Percentiles rank a stretch among this genome's conserved stretches.
Evolutionary conservation across 2,329 filamentous ascomycete genomes (phyloP).

Genomic region (Colletotrichum sidae): DNA sequence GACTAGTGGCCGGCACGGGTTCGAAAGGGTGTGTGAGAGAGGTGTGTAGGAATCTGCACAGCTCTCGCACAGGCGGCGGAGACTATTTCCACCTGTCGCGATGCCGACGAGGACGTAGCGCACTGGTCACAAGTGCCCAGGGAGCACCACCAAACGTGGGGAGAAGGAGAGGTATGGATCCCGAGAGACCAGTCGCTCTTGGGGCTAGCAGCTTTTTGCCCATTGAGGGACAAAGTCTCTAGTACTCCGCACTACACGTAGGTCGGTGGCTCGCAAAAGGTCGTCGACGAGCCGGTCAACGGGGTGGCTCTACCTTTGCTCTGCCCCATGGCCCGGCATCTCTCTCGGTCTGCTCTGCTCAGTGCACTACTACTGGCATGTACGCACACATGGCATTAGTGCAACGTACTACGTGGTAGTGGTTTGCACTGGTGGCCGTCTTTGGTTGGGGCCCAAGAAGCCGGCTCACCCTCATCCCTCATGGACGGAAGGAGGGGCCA

Average conservation of each 20-base stretch:
- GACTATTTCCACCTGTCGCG: conserved; percentile 2
- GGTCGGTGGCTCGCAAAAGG: background rate
- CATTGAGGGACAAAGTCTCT: background rate
- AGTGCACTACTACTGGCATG: no score
- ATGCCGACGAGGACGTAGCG: background rate
- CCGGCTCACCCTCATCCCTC: conserved; percentile 25
- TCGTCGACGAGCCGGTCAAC: conserved; percentile 13
- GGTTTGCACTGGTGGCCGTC: conserved; percentile 19
- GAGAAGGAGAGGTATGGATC: conserved; percentile 20
- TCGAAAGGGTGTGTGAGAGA: background rate
- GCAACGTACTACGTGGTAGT: background rate
- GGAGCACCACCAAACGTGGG: conserved; percentile 7
- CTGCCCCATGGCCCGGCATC: conserved; percentile 13
- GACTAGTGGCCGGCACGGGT: no score
- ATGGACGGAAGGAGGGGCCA: conserved; percentile 24
- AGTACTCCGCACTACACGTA: no score
- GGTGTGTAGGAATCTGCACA: background rate
- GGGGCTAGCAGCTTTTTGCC: background rate
- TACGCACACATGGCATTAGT: no score
- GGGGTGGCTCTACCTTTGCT: conserved; percentile 9
- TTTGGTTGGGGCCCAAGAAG: conserved; percentile 36
- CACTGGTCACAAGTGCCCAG: no score
- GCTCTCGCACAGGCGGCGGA: background rate
- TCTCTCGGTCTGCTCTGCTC: conserved; percentile 7
- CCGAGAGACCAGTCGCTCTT: conserved; percentile 12